These are phyloP conservation scores for Lyophyllum semitale DNA, from an alignment of 768 basidiomycete species.

Conservation along the genomic window DNA sequence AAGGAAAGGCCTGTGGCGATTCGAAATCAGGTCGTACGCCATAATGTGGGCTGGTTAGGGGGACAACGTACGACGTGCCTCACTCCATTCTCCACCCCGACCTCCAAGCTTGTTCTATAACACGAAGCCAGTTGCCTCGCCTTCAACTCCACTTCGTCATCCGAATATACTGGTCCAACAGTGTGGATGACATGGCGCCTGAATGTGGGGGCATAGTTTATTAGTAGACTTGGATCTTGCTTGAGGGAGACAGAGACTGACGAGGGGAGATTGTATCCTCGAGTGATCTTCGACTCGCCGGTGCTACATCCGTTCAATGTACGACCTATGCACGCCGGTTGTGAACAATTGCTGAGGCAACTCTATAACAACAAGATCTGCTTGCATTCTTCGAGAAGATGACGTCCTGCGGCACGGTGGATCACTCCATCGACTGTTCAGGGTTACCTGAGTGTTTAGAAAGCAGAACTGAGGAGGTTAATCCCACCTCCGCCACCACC, in stretches of 20 bases:
- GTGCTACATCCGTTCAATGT: constrained; percentile 67
- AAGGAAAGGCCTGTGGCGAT: constrained; percentile 67
- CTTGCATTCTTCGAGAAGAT: constrained; percentile 71
- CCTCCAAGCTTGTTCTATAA: constrained; percentile 62
- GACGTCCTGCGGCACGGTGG: constrained; percentile 70
- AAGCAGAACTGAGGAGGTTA: background rate
- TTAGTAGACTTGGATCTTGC: background rate
- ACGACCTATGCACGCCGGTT: constrained; percentile 45
- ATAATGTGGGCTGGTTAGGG: background rate
- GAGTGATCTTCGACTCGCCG: constrained; percentile 79
- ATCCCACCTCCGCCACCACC: constrained; percentile 77
- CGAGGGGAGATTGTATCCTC: constrained; percentile 77
- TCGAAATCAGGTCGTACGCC: background rate
- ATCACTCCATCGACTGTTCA: constrained; percentile 79
- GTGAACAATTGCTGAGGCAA: background rate
- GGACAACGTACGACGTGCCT: constrained; percentile 60
- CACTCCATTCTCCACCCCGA: constrained; percentile 61
- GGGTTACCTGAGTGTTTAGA: background rate
- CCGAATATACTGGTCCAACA: constrained; percentile 73
- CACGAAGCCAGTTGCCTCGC: constrained; percentile 65
- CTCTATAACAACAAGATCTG: constrained; percentile 5
- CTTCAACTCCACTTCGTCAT: constrained; percentile 38
- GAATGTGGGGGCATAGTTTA: background rate
- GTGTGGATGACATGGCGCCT: constrained; percentile 76
- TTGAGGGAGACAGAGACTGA: constrained; percentile 35